A percentile compares a stretch with the other conserved stretches of the same genome.
Conservation (phyloP, 345 rosid genomes). For the Lumnitzera littorea region DNA sequence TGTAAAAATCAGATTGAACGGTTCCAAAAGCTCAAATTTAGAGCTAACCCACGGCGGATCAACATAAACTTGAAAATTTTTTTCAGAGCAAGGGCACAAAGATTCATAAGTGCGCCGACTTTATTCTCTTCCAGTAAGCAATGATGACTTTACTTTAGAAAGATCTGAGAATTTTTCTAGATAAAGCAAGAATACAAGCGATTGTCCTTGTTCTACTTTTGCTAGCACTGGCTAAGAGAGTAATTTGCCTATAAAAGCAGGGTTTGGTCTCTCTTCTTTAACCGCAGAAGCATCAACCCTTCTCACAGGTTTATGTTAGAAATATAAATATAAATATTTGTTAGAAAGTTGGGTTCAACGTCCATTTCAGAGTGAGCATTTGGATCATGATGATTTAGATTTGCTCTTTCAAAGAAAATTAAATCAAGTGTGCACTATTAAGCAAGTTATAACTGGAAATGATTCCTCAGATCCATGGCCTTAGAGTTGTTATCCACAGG, state of each 20-base stretch:
- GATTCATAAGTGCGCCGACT: constrained; percentile 37
- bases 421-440: constrained; percentile 4
- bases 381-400: constrained; percentile 20
- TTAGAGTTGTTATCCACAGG: constrained; percentile 23
- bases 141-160: neutral
- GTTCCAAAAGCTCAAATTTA: no score
- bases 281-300: constrained; percentile 1
- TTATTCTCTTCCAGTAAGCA: constrained; percentile 23
- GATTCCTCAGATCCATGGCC: constrained; percentile 21
- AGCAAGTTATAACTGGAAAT: constrained; percentile 9
- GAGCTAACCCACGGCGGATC: no score
- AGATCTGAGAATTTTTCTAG: constrained; percentile 14
- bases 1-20: no score
- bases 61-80: constrained; percentile 29
- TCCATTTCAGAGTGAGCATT: constrained; percentile 9
- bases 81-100: constrained; percentile 60
- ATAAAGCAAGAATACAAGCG: constrained; percentile 19
- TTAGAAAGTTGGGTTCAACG: constrained; percentile 39
- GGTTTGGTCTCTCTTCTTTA: constrained; percentile 5
- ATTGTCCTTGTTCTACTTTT: constrained; percentile 21
- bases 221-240: constrained; percentile 7
- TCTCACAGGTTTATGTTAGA: constrained; percentile 10
- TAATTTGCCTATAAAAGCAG: constrained; percentile 12
- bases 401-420: constrained; percentile 24
- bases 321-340: constrained; percentile 31